Percentiles rank a stretch among this genome's conserved stretches.
Evolutionary conservation across 1,284 basidiomycete genomes (phyloP).

Genomic region (Pseudozyma flocculosa): DNA sequence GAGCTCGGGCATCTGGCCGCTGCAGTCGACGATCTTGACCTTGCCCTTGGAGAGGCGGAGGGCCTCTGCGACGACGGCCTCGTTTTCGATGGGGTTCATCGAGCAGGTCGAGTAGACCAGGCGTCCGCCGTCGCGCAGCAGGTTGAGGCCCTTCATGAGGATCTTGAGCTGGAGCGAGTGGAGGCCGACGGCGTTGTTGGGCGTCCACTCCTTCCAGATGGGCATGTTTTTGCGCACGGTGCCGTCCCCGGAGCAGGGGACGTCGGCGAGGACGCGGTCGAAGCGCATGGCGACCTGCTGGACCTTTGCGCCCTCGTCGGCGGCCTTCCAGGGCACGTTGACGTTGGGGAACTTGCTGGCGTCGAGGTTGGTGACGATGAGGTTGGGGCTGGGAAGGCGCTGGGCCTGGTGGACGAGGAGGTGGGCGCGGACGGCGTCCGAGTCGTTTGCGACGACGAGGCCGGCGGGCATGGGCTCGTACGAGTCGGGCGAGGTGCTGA

Average conservation of each 20-base stretch:
- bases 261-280: slow-evolving; percentile 92
- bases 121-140: slow-evolving; percentile 80
- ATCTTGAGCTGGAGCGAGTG: slow-evolving; percentile 93
- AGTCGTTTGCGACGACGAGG: slow-evolving; percentile 83
- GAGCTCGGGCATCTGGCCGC: slow-evolving; percentile 70
- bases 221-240: slow-evolving; percentile 91
- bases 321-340: slow-evolving; percentile 44
- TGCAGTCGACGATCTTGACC: slow-evolving; percentile 80
- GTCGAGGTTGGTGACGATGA: slow-evolving; percentile 95
- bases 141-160: slow-evolving; percentile 83
- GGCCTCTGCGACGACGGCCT: slow-evolving; percentile 86
- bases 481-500: slow-evolving; percentile 41
- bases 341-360: slow-evolving; percentile 74
- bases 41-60: slow-evolving; percentile 61
- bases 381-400: slow-evolving; percentile 83
- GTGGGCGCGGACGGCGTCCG: slow-evolving; percentile 90
- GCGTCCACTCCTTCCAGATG: slow-evolving; percentile 92
- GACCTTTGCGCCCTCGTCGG: slow-evolving; percentile 21
- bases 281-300: slow-evolving; percentile 68
- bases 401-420: slow-evolving; percentile 97
- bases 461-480: slow-evolving; percentile 62
- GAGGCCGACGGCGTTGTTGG: slow-evolving; percentile 84
- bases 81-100: slow-evolving; percentile 95
- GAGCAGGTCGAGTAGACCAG: slow-evolving; percentile 99
- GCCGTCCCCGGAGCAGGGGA: slow-evolving; percentile 96